Base-by-base conservation (phyloP, 2,329 filamentous ascomycete species). In the Herpomyces periplanetae region DNA sequence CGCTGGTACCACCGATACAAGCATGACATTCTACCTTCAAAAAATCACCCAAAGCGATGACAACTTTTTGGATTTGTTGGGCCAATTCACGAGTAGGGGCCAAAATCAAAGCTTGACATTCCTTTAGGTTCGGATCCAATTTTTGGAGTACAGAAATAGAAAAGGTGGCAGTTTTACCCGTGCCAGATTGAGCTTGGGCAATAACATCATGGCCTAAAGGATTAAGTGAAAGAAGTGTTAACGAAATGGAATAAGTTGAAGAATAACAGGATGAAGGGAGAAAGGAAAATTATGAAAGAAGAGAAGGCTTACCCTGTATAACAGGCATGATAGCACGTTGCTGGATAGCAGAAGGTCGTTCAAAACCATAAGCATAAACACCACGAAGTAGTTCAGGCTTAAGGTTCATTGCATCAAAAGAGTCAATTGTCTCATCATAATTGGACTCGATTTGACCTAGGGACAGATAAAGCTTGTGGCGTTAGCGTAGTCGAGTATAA, bases 271-370 rank as follows among this genome's bases (percentile, higher is more conserved):
- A 20, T 13, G 13, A 19, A 11, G 19, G 22, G 9, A 19, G 16
- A 11, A 5, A 13, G 14, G 9, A 4, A 9, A 3, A 18, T 5
- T 7, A 19, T 17, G 5, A 15, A 13, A 7, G 18, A 5, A 19
- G 10, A 20, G 10, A 4, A 22, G 21, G 43, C 62, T 42, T 49
- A 80, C 68, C 73, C 60, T 91, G 88, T 55, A 96, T 91, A 41
- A 96, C 80, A 39, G 80, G 84, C 65, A 91, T 85, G 47, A 96
- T 96, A 35, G 80, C 80, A 41, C 84, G 75, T 63, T 87, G 71
- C 64, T 96, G 80, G 35, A 96, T 96, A 43, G 80, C 75, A 49
- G 80, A 96, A 28, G 80, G 80, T 33, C 80, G 73, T 60, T 96
- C 80, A 52, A 96, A 96, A 65, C 80, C 80, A 45, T 96, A 96